Evolutionary conservation across 192 early-diverging fungal genomes (phyloP).

Genomic region (Backusella australiensis): DNA sequence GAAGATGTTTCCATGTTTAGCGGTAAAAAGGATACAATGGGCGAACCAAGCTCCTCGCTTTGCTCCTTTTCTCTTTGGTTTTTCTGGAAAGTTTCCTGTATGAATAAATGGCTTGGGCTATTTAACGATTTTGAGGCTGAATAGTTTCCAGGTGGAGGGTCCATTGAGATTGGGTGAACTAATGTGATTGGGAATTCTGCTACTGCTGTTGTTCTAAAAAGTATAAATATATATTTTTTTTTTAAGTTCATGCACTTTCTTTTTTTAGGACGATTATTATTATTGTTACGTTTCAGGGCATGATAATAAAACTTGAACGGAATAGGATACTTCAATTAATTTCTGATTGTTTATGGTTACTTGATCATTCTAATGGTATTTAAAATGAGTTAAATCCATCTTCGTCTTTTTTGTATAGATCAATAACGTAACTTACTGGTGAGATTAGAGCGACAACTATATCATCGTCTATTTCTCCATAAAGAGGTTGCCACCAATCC

Average conservation of each 20-base stretch:
- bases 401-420: neutral
- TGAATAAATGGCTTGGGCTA: neutral
- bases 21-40: neutral
- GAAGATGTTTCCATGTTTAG: conserved; percentile 1
- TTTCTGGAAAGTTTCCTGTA: neutral
- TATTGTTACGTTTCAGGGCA: neutral
- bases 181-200: conserved; percentile 15
- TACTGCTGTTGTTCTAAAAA: conserved; percentile 14
- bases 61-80: neutral
- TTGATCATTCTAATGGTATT: neutral
- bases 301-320: neutral
- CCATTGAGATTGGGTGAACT: conserved; percentile 16
- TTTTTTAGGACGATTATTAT: neutral
- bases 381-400: neutral
- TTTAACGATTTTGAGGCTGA: neutral
- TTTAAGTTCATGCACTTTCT: neutral
- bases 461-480: neutral
- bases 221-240: neutral
- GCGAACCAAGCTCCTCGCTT: neutral
- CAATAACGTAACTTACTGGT: conserved; percentile 13
- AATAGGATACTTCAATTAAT: conserved; percentile 12
- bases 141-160: conserved; percentile 17
- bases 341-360: neutral
- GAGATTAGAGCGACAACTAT: neutral
- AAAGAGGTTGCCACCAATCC: conserved; percentile 27